Percentiles rank a stretch among this genome's conserved stretches.
phyloP scores from a whole-genome alignment of 495 filamentous ascomycete genomes.

The Letharia lupina region DNA sequence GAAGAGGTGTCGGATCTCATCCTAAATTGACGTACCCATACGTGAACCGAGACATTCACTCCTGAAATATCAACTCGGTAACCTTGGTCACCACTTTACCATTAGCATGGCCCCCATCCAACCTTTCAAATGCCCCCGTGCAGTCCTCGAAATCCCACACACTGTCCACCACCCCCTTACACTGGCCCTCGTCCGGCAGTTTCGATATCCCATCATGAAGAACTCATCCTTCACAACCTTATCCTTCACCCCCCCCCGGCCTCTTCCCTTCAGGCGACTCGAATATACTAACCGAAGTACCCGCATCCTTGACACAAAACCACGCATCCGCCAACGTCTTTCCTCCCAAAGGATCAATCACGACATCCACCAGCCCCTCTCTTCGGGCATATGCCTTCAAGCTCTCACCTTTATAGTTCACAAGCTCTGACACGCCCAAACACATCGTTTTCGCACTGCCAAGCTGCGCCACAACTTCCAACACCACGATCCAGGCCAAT shows the following conservation, averaged over 20 bases:
- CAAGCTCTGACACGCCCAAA: conserved; percentile 39
- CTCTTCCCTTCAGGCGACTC: conserved; percentile 39
- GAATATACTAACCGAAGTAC: conserved; percentile 42
- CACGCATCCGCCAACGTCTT: conserved; percentile 39
- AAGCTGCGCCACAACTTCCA: conserved; percentile 36
- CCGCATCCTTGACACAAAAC: conserved; percentile 37
- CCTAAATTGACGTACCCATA: no score
- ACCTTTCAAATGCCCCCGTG: conserved; percentile 37
- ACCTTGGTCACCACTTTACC: conserved; percentile 36
- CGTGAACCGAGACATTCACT: not conserved
- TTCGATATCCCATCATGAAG: conserved; percentile 40
- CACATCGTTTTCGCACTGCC: conserved; percentile 34
- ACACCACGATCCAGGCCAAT: conserved; percentile 39
- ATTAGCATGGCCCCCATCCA: conserved; percentile 36
- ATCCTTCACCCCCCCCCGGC: conserved; percentile 29
- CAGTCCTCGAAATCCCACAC: conserved; percentile 40
- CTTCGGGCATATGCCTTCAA: conserved; percentile 33
- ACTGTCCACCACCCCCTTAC: conserved; percentile 38
- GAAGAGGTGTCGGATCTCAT: no score
- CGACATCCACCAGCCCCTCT: conserved; percentile 36
- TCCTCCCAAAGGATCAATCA: conserved; percentile 46
- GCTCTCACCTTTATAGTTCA: conserved; percentile 37
- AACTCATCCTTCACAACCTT: conserved; percentile 34
- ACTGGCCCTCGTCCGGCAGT: conserved; percentile 37
- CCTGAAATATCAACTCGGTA: not conserved